These are phyloP conservation scores for Calcarisporium arbuscula DNA, from an alignment of 2,329 filamentous ascomycete genomes.

Conservation along the genomic window DNA sequence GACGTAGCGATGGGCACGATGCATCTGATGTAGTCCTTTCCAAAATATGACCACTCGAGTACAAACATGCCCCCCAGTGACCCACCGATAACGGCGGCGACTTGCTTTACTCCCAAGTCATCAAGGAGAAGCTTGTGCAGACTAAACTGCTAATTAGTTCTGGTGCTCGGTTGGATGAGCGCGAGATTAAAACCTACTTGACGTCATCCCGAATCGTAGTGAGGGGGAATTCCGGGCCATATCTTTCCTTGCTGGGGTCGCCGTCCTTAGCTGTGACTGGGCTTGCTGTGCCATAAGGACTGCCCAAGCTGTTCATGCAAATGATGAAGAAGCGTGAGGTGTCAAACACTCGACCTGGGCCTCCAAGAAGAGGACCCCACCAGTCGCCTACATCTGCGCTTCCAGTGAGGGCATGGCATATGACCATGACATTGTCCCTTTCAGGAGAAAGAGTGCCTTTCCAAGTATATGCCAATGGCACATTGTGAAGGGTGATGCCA, in stretches of 20 bases:
- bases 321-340: conserved; percentile 78
- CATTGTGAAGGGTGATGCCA: conserved; percentile 74
- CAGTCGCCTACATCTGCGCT: conserved; percentile 81
- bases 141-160: conserved; percentile 37
- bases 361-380: conserved; percentile 80
- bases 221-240: conserved; percentile 92
- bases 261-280: conserved; percentile 86
- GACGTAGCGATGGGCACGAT: conserved; percentile 83
- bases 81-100: conserved; percentile 74
- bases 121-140: conserved; percentile 76
- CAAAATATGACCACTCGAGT: conserved; percentile 88
- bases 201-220: conserved; percentile 96
- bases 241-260: conserved; percentile 64
- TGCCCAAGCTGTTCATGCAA: conserved; percentile 80
- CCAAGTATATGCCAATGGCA: conserved; percentile 63
- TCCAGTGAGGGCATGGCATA: conserved; percentile 80
- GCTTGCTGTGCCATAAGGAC: conserved; percentile 81
- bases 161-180: neutral
- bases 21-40: conserved; percentile 73
- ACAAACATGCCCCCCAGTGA: conserved; percentile 88
- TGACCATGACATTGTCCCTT: conserved; percentile 64
- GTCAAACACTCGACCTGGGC: conserved; percentile 73
- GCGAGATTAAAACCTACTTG: conserved; percentile 51
- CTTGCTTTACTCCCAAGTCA: conserved; percentile 70
- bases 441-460: conserved; percentile 53